Base-by-base conservation (phyloP, 2,329 filamentous ascomycete genomes). In the Trematosphaeria pertusa region DNA sequence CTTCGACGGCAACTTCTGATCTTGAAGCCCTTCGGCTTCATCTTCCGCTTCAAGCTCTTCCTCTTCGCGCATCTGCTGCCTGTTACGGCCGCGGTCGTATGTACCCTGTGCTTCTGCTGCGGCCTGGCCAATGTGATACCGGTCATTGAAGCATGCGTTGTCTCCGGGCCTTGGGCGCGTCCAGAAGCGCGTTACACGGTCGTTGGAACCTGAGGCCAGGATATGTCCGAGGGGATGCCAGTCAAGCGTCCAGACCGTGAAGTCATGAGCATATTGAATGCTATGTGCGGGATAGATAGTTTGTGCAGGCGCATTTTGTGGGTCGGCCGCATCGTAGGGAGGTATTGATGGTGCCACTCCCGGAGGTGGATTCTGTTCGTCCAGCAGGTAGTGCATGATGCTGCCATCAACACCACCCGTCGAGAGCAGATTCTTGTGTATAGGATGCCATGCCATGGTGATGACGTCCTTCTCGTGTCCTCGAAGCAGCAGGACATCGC, bases 191-290 rank as follows among this genome's bases (percentile, higher is more conserved):
- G 94, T 97, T 52, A 96, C 92, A 31, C 94, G 87, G 71, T 99
- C 94, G 71, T 99, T 97, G 9, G 92, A 96, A 10, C 94, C 94
- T 2, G 93, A 96, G 0, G 92, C 92, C 6, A 99, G 82, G 54
- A 99, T 93, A 67, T 99, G 94, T 20, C 94, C 94, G 0, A 97
- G 81, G 0, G 94, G 94, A 69, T 99, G 94, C 92, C 94, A 99
- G 75, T 97, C 92, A 38, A 99, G 82, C 14, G 92, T 96, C 94
- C 94, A 99, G 56, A 99, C 94, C 14, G 91, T 91, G 69, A 92
- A 95, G 59, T 96, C 89, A 70, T 99, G 94, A 0, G 94, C 94
- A 65, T 87, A 93, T 6, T 88, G 85, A 22, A 97, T 76, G 63
- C 86, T 88, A 76, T 97, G 93, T 3, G 91, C 91, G 1, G 94